Conservation (phyloP, 2,329 filamentous ascomycete species). For the Dothiorella sarmentorum region DNA sequence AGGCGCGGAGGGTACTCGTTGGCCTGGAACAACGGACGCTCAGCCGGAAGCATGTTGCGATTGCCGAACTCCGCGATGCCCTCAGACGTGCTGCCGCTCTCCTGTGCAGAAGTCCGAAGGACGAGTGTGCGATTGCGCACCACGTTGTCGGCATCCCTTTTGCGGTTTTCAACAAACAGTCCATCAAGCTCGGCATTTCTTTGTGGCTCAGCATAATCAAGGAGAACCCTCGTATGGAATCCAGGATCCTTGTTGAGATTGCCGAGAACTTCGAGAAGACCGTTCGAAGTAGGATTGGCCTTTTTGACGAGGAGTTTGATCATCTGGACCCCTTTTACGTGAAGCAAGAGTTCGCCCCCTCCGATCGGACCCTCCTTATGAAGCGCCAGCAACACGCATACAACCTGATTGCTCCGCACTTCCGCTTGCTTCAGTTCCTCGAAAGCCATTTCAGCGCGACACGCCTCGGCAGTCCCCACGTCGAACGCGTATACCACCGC, state of each 20-base stretch:
- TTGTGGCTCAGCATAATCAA: constrained; percentile 97
- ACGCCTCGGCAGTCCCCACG: constrained; percentile 76
- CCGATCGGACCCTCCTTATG: constrained; percentile 70
- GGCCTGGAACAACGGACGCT: constrained; percentile 70
- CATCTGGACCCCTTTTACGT: constrained; percentile 76
- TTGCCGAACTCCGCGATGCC: constrained; percentile 74
- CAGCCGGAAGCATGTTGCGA: constrained; percentile 65
- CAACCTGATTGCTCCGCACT: constrained; percentile 81
- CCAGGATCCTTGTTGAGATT: constrained; percentile 81
- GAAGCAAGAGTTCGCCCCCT: constrained; percentile 89
- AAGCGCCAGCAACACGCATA: constrained; percentile 77
- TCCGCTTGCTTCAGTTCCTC: constrained; percentile 81
- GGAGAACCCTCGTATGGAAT: constrained; percentile 85
- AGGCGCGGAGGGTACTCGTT: constrained; percentile 59
- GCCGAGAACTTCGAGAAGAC: constrained; percentile 88
- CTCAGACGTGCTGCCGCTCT: constrained; percentile 81
- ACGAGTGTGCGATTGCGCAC: constrained; percentile 76
- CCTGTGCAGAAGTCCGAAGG: constrained; percentile 71
- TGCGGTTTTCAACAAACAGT: constrained; percentile 86
- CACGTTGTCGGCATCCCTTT: constrained; percentile 93
- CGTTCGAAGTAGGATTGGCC: constrained; percentile 70
- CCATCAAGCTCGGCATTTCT: constrained; percentile 91
- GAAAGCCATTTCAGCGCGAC: constrained; percentile 93
- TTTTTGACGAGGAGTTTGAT: constrained; percentile 69
- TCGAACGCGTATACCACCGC: constrained; percentile 76